phyloP scores from a whole-genome alignment of 129 eudicot genomes.

The Flaveria ramosissima region DNA sequence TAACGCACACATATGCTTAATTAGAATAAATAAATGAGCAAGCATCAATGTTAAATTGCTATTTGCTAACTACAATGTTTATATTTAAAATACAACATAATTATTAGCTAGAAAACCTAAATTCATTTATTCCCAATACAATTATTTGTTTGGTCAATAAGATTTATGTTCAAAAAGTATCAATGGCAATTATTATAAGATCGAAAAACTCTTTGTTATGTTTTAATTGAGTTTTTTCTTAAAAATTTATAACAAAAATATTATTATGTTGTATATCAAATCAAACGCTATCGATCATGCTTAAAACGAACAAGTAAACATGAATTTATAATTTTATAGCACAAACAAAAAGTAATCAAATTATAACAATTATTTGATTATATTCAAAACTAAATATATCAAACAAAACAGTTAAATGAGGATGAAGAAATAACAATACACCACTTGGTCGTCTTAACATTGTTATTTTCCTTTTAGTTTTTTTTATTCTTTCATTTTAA shows the following conservation, averaged over 20 bases:
- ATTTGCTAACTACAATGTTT: neutral
- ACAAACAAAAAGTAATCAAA: neutral
- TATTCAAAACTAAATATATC: neutral
- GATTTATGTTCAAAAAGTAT: neutral
- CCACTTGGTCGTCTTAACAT: constrained; percentile 22
- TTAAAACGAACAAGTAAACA: neutral
- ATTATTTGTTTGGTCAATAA: neutral
- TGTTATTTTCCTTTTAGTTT: neutral
- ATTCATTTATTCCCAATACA: neutral
- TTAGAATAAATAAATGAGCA: neutral
- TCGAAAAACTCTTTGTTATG: no score
- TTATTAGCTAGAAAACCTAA: neutral
- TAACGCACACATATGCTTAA: neutral
- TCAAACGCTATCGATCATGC: neutral
- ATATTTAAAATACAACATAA: neutral
- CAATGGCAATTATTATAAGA: neutral
- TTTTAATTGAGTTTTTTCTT: no score
- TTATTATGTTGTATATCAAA: neutral
- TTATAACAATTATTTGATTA: neutral
- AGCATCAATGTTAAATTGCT: no score
- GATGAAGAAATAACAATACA: neutral
- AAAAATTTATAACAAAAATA: neutral
- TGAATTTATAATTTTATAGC: no score
- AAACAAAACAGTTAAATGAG: neutral
- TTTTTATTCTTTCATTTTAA: no score